Conservation (phyloP, 176 grass and related monocot species). For the Coix lacrymajobi region DNA sequence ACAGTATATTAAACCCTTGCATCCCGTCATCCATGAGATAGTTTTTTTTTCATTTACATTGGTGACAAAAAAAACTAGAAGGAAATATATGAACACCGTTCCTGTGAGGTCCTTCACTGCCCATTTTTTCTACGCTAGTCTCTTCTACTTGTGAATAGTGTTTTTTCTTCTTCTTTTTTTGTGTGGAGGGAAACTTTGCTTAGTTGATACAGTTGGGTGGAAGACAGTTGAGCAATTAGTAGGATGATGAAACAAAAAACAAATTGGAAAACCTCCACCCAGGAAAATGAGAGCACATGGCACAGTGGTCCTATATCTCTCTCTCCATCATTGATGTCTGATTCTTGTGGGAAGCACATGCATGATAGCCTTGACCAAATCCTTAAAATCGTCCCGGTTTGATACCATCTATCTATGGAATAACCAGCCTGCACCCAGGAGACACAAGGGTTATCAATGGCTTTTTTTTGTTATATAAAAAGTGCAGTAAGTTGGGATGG, state of each 20-base stretch:
- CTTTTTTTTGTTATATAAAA: too few species aligned
- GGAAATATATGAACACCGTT: neutral
- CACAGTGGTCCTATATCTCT: slow-evolving; percentile 6
- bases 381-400: neutral
- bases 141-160: neutral
- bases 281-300: slow-evolving; percentile 30
- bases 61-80: neutral
- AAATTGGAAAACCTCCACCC: neutral
- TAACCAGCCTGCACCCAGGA: neutral
- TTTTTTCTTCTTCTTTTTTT: neutral
- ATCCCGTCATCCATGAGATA: neutral
- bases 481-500: too few species aligned
- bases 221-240: slow-evolving; percentile 34
- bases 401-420: neutral
- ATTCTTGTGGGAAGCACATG: neutral
- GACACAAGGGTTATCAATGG: too few species aligned
- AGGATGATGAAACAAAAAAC: neutral
- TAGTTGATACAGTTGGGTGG: neutral
- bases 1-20: neutral
- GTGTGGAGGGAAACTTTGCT: neutral
- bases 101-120: neutral
- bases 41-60: neutral
- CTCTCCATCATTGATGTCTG: neutral
- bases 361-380: slow-evolving; percentile 22
- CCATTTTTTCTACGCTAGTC: neutral